Conservation (phyloP, 495 filamentous ascomycete genomes). For the Podospora pseudoanserina region DNA sequence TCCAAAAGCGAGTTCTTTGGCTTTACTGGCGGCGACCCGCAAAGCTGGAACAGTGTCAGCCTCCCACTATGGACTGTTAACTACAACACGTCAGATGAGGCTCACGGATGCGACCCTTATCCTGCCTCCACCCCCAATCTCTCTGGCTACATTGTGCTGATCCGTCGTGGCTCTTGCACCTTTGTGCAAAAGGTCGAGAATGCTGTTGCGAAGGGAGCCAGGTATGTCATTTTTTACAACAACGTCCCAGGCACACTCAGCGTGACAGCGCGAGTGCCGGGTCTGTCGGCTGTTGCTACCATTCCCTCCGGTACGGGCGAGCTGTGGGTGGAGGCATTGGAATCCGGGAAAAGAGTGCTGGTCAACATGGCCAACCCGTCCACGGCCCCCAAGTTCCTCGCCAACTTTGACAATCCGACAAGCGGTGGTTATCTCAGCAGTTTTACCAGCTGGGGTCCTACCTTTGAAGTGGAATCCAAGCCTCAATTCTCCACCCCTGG, state of each 20-base stretch:
- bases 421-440: slow-evolving; percentile 46
- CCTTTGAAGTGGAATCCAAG: slow-evolving; percentile 52
- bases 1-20: slow-evolving; percentile 31
- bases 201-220: slow-evolving; percentile 50
- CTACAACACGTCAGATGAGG: slow-evolving; percentile 45
- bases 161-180: slow-evolving; percentile 52
- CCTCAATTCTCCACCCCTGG: slow-evolving; percentile 53
- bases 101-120: slow-evolving; percentile 45
- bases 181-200: slow-evolving; percentile 48
- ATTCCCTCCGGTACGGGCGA: slow-evolving; percentile 44
- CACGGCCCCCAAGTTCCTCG: slow-evolving; percentile 36
- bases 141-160: slow-evolving; percentile 48
- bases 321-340: slow-evolving; percentile 39
- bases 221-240: slow-evolving; percentile 56
- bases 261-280: slow-evolving; percentile 29
- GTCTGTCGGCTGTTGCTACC: slow-evolving; percentile 42
- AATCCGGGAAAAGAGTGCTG: slow-evolving; percentile 37
- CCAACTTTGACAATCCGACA: slow-evolving; percentile 35
- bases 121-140: slow-evolving; percentile 49
- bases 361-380: slow-evolving; percentile 43
- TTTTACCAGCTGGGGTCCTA: slow-evolving; percentile 56
- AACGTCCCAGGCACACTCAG: slow-evolving; percentile 36
- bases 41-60: slow-evolving; percentile 36
- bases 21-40: slow-evolving; percentile 40
- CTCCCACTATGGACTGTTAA: slow-evolving; percentile 50